Evolutionary conservation across 2,329 filamentous ascomycete species (phyloP), one percentile per base, ranked within the genome.

Genomic region (Orbilia blumenaviensis): DNA sequence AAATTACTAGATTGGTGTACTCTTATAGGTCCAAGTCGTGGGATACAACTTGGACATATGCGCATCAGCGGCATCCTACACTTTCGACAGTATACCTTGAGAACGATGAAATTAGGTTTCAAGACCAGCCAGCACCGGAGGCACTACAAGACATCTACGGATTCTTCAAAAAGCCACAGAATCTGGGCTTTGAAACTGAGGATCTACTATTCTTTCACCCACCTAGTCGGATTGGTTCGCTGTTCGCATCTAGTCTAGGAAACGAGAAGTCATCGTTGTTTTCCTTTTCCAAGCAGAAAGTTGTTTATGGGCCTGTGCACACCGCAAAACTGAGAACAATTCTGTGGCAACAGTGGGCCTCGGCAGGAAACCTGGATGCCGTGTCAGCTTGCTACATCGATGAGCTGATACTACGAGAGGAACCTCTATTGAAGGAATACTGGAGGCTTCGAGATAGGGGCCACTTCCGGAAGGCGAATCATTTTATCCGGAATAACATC

Each of bases 291-390:
- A 78, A 75, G 34, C 72, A 79, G 8, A 80, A 80, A 66, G 71
- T 79, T 32, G 79, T 82, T 8, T 82, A 82, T 67, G 79, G 80
- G 1, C 83, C 79, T 1, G 79, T 86, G 0, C 85, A 85, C 0
- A 86, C 85, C 6, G 85, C 85, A 74, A 83, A 81, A 56, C 83
- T 85, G 56, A 82, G 85, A n/a, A 86, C 85, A 0, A 81, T 84
- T 73, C 83, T 87, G 42, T 87, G 85, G 85, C 85, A 85, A 71
- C 82, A 83, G 12, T 87, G 85, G 85, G 84, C 86, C 58, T 83
- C 84, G 21, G 82, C 82, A 0, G 82, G 81, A 29, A 83, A 83
- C 32, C 82, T 87, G 10, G 86, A 87, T 58, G 86, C 84, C 12
- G 83, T 86, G 5, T 84, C 84, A 10, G 83, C 84, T 0, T 85